These are phyloP conservation scores for Tolypocladium amazonense DNA, from an alignment of 2,329 filamentous ascomycete species.

Conservation along the genomic window DNA sequence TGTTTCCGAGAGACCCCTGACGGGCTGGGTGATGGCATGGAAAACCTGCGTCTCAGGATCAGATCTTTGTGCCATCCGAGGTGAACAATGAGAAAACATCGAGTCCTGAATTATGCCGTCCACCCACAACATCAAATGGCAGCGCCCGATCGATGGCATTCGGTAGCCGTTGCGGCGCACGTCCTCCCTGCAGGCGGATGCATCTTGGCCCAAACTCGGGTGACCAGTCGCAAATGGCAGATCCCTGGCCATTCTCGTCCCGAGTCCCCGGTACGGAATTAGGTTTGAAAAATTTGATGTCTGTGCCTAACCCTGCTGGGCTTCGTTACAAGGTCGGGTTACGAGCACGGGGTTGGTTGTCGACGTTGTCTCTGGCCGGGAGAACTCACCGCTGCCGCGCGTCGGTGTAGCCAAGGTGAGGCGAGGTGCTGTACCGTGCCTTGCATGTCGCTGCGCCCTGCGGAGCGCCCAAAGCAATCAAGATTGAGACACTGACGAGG, in stretches of 20 bases:
- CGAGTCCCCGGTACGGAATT: not conserved
- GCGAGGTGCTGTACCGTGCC: not conserved
- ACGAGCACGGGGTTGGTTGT: too few relatives aligned
- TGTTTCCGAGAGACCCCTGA: not conserved
- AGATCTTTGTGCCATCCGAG: not conserved
- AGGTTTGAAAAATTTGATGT: not conserved
- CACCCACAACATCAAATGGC: not conserved
- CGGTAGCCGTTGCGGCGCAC: not conserved
- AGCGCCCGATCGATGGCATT: not conserved
- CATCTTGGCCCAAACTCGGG: not conserved
- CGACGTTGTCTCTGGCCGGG: not conserved
- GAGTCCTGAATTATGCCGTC: not conserved
- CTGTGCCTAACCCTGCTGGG: not conserved
- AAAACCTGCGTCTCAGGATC: not conserved
- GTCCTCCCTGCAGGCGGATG: not conserved
- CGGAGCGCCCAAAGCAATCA: not conserved
- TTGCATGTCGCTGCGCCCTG: not conserved
- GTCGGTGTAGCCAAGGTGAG: not conserved
- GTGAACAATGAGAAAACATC: not conserved
- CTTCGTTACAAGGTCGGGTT: not conserved
- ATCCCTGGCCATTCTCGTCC: not conserved
- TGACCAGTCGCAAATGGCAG: not conserved
- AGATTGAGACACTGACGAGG: not conserved
- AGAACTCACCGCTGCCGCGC: not conserved
- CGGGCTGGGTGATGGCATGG: not conserved